Evolutionary conservation across 352 stramenopile species (phyloP).

Genomic region (Globisporangium camurandrum): DNA sequence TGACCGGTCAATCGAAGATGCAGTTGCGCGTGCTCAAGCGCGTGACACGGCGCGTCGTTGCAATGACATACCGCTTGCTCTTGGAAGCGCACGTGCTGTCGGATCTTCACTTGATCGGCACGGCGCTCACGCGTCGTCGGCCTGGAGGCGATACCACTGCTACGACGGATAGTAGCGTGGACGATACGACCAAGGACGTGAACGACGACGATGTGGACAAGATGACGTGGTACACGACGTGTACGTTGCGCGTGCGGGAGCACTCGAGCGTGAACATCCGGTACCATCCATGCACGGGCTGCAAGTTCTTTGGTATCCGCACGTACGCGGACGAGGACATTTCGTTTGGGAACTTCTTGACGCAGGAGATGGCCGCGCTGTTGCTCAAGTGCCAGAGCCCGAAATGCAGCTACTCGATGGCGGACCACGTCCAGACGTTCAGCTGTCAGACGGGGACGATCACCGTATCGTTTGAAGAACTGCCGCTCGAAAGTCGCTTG

Average conservation of each 20-base stretch:
- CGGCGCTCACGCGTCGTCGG: slow-evolving; percentile 12
- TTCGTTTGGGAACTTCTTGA: slow-evolving; percentile 75
- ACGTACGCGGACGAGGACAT: slow-evolving; percentile 63
- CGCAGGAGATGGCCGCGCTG: slow-evolving; percentile 60
- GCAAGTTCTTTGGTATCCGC: slow-evolving; percentile 59
- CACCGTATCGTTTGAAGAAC: slow-evolving; percentile 76
- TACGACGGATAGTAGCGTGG: neutral
- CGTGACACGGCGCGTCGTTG: slow-evolving; percentile 87
- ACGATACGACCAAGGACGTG: neutral
- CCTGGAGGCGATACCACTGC: neutral
- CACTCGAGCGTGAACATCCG: slow-evolving; percentile 28
- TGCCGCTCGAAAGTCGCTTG: slow-evolving; percentile 50
- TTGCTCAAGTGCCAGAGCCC: slow-evolving; percentile 74
- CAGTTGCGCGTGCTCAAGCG: slow-evolving; percentile 91
- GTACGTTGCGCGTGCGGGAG: slow-evolving; percentile 57
- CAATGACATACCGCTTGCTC: slow-evolving; percentile 93
- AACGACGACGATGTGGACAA: slow-evolving; percentile 16
- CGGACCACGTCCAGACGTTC: slow-evolving; percentile 77
- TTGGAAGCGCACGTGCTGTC: slow-evolving; percentile 93
- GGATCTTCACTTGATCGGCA: slow-evolving; percentile 69
- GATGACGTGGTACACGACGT: slow-evolving; percentile 68
- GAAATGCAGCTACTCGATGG: slow-evolving; percentile 78
- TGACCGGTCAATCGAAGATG: slow-evolving; percentile 85
- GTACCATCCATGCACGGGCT: slow-evolving; percentile 65
- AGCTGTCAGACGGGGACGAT: slow-evolving; percentile 64